phyloP scores from a whole-genome alignment of 73 alveolate genomes.

The Paramecium pentaurelia region DNA sequence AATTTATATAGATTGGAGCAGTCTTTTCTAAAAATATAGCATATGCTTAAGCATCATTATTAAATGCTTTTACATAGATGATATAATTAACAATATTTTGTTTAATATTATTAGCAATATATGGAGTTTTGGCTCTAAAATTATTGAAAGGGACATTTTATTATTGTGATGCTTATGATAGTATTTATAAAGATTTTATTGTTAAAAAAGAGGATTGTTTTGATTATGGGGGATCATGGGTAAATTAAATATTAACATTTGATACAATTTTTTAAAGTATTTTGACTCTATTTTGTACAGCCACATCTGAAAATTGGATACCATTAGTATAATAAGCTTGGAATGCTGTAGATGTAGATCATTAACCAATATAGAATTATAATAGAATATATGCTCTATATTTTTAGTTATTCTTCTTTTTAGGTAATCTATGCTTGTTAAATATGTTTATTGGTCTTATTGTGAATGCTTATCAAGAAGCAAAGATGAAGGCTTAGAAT shows the following conservation, averaged over 20 bases:
- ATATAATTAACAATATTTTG: neutral
- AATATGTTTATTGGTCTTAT: constrained; percentile 50
- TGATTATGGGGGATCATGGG: constrained; percentile 60
- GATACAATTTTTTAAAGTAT: constrained; percentile 37
- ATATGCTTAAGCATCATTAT: constrained; percentile 3
- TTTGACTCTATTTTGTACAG: constrained; percentile 4
- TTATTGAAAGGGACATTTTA: constrained; percentile 12
- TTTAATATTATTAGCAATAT: neutral
- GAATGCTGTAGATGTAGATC: constrained; percentile 40
- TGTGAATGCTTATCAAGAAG: constrained; percentile 45
- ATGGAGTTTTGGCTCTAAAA: constrained; percentile 18
- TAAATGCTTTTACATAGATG: constrained; percentile 11
- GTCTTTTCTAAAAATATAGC: constrained; percentile 10
- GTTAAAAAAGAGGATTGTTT: constrained; percentile 22
- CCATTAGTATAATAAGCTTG: constrained; percentile 3
- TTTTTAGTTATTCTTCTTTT: constrained; percentile 19
- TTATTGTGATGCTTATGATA: neutral
- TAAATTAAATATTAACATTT: neutral
- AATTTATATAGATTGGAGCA: constrained; percentile 28
- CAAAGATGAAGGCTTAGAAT: constrained; percentile 27
- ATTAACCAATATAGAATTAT: neutral
- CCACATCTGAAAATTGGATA: constrained; percentile 51
- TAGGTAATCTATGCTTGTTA: constrained; percentile 32
- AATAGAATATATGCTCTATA: constrained; percentile 42
- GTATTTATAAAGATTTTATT: neutral